phyloP scores from a whole-genome alignment of 306 rosid species.

The Oxytropis ochrocephala region DNA sequence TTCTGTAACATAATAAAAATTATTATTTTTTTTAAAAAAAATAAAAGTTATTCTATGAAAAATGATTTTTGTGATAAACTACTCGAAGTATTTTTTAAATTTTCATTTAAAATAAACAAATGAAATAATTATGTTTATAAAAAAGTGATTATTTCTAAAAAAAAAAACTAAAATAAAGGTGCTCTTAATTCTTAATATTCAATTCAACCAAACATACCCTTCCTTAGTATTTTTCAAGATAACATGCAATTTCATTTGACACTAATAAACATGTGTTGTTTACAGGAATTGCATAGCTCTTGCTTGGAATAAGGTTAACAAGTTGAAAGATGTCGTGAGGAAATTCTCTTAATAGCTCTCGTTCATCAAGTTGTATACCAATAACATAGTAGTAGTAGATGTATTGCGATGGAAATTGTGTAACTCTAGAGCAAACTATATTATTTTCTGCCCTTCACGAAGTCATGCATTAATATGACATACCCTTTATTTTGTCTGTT shows the following conservation, averaged over 20 bases:
- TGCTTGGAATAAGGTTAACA: conserved; percentile 23
- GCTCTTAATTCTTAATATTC: too few relatives aligned
- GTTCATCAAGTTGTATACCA: conserved; percentile 22
- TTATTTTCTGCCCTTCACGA: neutral
- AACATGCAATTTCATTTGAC: neutral
- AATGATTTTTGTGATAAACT: too few relatives aligned
- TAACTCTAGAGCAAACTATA: neutral
- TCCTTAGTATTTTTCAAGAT: too few relatives aligned
- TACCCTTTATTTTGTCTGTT: neutral
- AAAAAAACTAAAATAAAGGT: too few relatives aligned
- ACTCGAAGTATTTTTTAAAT: too few relatives aligned
- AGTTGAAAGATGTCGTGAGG: conserved; percentile 15
- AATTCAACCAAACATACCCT: too few relatives aligned
- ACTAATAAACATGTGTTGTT: neutral
- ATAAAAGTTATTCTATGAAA: too few relatives aligned
- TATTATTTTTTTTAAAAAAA: too few relatives aligned
- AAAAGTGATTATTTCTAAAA: too few relatives aligned
- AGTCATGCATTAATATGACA: neutral
- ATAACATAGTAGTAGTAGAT: neutral
- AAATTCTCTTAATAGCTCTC: conserved; percentile 1
- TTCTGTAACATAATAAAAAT: too few relatives aligned
- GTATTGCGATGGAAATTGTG: neutral
- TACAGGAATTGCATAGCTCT: conserved; percentile 23
- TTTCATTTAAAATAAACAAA: too few relatives aligned
- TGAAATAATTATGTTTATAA: too few relatives aligned